Conservation (phyloP, 2,329 filamentous ascomycete genomes). For the Zymoseptoria crescenta region DNA sequence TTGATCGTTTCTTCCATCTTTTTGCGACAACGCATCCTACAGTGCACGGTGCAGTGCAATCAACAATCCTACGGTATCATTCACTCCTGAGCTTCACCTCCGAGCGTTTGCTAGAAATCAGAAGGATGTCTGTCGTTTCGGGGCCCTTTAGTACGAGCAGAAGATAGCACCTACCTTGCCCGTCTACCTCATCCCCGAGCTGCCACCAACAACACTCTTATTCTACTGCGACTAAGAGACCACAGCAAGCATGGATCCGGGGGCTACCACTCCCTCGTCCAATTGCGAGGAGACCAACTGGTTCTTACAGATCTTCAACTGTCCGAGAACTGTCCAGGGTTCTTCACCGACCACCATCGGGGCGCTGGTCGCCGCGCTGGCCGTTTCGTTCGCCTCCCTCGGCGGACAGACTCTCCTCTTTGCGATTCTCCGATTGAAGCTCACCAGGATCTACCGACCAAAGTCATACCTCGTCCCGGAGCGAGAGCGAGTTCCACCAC, state of each 20-base stretch:
- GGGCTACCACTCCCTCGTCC: background rate
- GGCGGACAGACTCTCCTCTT: conserved; percentile 57
- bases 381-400: conserved; percentile 28
- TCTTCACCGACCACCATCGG: background rate
- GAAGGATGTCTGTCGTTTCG: background rate
- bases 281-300: background rate
- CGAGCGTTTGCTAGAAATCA: background rate
- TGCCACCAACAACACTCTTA: background rate
- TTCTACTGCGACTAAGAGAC: background rate
- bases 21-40: background rate
- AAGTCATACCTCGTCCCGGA: conserved; percentile 83
- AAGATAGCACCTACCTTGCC: background rate
- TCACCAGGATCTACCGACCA: conserved; percentile 80
- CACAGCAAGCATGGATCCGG: background rate
- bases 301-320: conserved; percentile 8
- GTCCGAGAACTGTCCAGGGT: background rate
- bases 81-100: background rate
- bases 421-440: conserved; percentile 64
- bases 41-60: background rate
- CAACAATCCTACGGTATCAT: background rate
- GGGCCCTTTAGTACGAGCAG: background rate
- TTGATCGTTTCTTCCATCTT: background rate
- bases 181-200: background rate
- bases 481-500: conserved; percentile 70
- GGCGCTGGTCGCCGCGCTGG: conserved; percentile 31